These are phyloP conservation scores for Fragaria vesca DNA, from an alignment of 306 rosid genomes.

Conservation along the genomic window DNA sequence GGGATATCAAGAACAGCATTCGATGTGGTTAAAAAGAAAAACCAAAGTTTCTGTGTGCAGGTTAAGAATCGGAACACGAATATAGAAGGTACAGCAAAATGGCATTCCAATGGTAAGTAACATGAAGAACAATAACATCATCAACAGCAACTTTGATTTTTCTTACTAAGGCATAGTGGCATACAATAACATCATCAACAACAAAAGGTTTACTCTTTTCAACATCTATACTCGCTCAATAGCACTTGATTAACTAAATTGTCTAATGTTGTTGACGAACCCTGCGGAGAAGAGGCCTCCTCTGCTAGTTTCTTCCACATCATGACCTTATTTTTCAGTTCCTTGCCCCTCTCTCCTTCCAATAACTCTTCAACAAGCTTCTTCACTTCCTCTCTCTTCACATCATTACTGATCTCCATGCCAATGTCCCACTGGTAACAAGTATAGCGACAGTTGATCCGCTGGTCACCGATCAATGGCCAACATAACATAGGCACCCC, in stretches of 20 bases:
- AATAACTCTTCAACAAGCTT: not conserved
- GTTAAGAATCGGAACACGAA: no score
- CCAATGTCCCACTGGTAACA: conserved; percentile 8
- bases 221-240: not conserved
- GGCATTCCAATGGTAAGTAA: not conserved
- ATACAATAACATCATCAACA: not conserved
- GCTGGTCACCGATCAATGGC: not conserved
- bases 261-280: conserved; percentile 10
- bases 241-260: not conserved
- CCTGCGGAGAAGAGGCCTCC: not conserved
- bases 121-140: not conserved
- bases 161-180: not conserved
- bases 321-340: not conserved
- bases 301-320: conserved; percentile 12
- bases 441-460: not conserved
- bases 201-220: not conserved
- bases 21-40: no score
- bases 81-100: not conserved
- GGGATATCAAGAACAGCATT: no score
- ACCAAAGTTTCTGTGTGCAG: no score
- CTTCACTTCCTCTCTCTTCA: conserved; percentile 4
- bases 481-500: conserved; percentile 23
- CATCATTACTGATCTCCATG: conserved; percentile 7
- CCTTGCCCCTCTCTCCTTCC: conserved; percentile 4
- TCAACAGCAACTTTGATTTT: not conserved